A percentile compares a stretch with the other conserved stretches of the same genome.
Evolutionary conservation across 2,329 filamentous ascomycete genomes (phyloP).

Genomic region (Colletotrichum musae): DNA sequence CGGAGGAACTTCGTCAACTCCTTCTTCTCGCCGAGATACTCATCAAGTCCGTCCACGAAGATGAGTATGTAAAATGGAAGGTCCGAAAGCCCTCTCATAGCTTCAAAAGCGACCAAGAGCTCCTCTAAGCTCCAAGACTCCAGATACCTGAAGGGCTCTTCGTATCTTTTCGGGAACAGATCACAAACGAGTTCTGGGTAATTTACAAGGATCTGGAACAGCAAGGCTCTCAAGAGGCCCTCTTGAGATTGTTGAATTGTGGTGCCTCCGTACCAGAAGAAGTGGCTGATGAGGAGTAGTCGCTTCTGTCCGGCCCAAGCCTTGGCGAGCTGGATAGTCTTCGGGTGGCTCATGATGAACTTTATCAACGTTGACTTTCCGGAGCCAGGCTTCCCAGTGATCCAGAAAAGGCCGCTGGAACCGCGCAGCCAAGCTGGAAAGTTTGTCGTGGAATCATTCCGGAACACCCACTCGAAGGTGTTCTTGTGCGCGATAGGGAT

Average conservation of each 20-base stretch:
- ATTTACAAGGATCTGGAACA: constrained; percentile 37
- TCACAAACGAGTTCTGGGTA: neutral
- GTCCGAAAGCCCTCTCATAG: neutral
- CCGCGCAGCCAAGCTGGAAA: constrained; percentile 49
- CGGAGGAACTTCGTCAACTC: constrained; percentile 48
- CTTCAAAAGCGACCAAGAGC: constrained; percentile 43
- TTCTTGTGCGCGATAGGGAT: constrained; percentile 54
- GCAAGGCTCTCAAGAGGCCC: constrained; percentile 52
- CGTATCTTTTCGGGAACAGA: neutral
- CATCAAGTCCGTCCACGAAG: constrained; percentile 53
- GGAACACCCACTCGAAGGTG: constrained; percentile 57
- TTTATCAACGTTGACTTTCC: constrained; percentile 64
- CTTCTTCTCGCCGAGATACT: constrained; percentile 51
- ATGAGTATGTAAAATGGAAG: constrained; percentile 28
- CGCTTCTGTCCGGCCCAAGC: constrained; percentile 51
- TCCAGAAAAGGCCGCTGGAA: constrained; percentile 51
- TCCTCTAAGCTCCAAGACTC: constrained; percentile 48
- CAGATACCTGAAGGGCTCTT: neutral
- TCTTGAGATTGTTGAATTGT: constrained; percentile 56
- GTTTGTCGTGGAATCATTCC: constrained; percentile 26
- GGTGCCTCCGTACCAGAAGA: constrained; percentile 58
- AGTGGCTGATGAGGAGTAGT: constrained; percentile 53
- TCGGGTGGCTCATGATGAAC: constrained; percentile 50
- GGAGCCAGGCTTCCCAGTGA: constrained; percentile 59
- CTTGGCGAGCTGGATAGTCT: constrained; percentile 41